Evolutionary conservation across 2,329 filamentous ascomycete species (phyloP).

Genomic region (Plectosphaerella sp.): DNA sequence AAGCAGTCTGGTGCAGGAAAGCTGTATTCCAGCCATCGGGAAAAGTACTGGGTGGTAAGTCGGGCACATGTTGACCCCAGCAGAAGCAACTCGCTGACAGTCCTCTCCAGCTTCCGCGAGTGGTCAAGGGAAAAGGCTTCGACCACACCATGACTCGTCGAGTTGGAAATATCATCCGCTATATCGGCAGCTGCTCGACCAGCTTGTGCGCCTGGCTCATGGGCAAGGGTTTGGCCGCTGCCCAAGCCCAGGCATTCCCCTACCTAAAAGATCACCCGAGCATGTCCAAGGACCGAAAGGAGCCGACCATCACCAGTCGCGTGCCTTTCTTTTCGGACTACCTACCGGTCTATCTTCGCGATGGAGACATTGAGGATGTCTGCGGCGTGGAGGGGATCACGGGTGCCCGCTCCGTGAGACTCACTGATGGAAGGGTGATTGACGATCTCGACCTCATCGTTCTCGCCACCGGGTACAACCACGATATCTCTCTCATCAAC

Average conservation of each 20-base stretch:
- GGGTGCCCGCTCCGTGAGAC: constrained; percentile 19
- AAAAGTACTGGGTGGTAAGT: constrained; percentile 5
- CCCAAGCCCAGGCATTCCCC: constrained; percentile 4
- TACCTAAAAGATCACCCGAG: constrained; percentile 8
- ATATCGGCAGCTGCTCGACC: constrained; percentile 1
- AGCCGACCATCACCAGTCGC: constrained; percentile 14
- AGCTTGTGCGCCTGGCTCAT: background rate
- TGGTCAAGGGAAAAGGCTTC: constrained; percentile 4
- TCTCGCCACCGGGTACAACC: constrained; percentile 25
- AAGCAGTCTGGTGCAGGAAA: constrained; percentile 6
- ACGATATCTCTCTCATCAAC: constrained; percentile 21
- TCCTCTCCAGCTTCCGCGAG: constrained; percentile 2
- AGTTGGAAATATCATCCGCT: constrained; percentile 1
- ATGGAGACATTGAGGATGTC: constrained; percentile 19
- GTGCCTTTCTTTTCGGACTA: constrained; percentile 21
- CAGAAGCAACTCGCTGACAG: background rate
- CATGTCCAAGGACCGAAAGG: background rate
- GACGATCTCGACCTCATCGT: constrained; percentile 27
- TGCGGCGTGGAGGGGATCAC: constrained; percentile 20
- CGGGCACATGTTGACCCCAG: background rate
- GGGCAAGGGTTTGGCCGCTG: background rate
- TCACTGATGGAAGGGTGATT: constrained; percentile 23
- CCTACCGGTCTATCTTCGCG: constrained; percentile 19
- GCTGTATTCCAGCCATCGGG: constrained; percentile 9
- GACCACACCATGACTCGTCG: constrained; percentile 6